Evolutionary conservation across 495 filamentous ascomycete species (phyloP).

Genomic region (Choiromyces venosus): DNA sequence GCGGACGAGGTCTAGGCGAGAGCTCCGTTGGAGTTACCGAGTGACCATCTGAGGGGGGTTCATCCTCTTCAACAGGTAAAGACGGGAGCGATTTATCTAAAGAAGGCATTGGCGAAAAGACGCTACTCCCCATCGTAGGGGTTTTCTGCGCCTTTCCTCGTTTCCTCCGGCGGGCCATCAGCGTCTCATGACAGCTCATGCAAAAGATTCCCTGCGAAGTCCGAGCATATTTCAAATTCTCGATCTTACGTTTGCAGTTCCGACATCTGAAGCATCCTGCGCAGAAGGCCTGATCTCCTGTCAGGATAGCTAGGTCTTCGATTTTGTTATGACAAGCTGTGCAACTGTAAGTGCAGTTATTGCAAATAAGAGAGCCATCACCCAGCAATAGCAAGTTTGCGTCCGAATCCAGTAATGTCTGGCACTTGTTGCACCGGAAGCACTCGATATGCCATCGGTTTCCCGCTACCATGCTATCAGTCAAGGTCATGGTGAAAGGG

Average conservation of each 20-base stretch:
- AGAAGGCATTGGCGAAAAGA: constrained; percentile 60
- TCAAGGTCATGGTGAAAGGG: constrained; percentile 10
- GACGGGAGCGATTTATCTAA: constrained; percentile 89
- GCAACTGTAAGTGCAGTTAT: constrained; percentile 99
- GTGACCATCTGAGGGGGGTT: constrained; percentile 60
- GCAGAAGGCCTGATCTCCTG: constrained; percentile 98
- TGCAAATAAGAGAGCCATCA: constrained; percentile 96
- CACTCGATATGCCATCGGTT: constrained; percentile 99
- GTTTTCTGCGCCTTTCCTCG: constrained; percentile 66
- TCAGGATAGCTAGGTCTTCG: constrained; percentile 95
- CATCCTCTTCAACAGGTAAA: constrained; percentile 70
- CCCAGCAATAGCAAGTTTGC: constrained; percentile 95
- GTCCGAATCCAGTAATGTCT: constrained; percentile 92
- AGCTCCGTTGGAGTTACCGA: constrained; percentile 65
- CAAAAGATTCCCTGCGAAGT: constrained; percentile 99
- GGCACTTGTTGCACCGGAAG: constrained; percentile 96
- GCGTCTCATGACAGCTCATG: constrained; percentile 98
- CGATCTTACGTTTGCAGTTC: constrained; percentile 97
- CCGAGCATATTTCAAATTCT: constrained; percentile 94
- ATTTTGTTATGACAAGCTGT: constrained; percentile 97
- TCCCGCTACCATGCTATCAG: constrained; percentile 58
- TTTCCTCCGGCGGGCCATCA: constrained; percentile 93
- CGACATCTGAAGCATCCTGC: constrained; percentile 94
- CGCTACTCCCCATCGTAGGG: constrained; percentile 50
- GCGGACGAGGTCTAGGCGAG: constrained; percentile 57